Conservation (phyloP, 345 rosid species). For the Gossypium raimondii region DNA sequence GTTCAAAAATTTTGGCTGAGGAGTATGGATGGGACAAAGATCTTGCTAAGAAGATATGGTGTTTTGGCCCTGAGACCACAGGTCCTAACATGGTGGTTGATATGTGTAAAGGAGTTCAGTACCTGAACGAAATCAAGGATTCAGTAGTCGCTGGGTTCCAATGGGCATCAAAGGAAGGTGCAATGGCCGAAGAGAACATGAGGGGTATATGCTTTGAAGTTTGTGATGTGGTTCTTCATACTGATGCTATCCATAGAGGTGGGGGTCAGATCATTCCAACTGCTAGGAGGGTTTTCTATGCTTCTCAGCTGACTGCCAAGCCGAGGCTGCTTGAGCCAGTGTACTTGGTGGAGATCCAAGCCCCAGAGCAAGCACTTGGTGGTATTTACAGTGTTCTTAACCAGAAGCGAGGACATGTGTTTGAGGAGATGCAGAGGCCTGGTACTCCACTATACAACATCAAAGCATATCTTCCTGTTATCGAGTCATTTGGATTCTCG, state of each 20-base stretch:
- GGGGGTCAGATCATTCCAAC: slow-evolving; percentile 55
- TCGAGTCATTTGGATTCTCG: slow-evolving; percentile 16
- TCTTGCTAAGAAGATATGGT: slow-evolving; percentile 52
- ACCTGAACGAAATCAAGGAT: slow-evolving; percentile 52
- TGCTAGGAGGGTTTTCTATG: slow-evolving; percentile 50
- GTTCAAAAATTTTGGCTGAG: slow-evolving; percentile 42
- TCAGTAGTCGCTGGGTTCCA: slow-evolving; percentile 18
- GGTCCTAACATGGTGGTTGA: slow-evolving; percentile 56
- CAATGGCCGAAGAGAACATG: slow-evolving; percentile 50
- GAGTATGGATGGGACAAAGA: slow-evolving; percentile 59
- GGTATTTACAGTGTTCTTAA: slow-evolving; percentile 18
- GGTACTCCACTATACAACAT: too few species aligned
- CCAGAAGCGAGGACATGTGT: too few species aligned
- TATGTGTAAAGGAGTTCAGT: slow-evolving; percentile 57
- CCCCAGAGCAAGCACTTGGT: slow-evolving; percentile 48
- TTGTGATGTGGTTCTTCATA: slow-evolving; percentile 43
- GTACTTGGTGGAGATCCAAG: slow-evolving; percentile 49
- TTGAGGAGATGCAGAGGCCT: too few species aligned
- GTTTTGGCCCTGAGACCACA: slow-evolving; percentile 17
- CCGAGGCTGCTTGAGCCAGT: slow-evolving; percentile 51
- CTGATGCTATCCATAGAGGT: slow-evolving; percentile 56
- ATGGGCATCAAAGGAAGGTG: slow-evolving; percentile 56
- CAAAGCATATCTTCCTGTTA: too few species aligned
- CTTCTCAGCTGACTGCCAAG: slow-evolving; percentile 17
- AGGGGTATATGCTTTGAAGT: slow-evolving; percentile 25